Evolutionary conservation across 2,329 filamentous ascomycete genomes (phyloP).

Genomic region (Didymella arachidicola): DNA sequence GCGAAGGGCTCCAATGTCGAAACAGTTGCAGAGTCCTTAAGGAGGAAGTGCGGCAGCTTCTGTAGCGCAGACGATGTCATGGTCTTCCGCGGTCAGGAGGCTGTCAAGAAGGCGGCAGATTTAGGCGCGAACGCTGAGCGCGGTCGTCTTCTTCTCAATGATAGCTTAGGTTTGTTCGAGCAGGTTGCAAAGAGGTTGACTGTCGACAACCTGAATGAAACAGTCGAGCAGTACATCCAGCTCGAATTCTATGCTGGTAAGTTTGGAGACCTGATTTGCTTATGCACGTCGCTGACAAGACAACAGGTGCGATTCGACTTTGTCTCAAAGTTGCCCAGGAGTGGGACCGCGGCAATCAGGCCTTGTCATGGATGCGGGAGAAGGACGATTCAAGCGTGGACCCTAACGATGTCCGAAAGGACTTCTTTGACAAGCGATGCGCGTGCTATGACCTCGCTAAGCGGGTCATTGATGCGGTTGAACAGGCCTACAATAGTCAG

Average conservation of each 20-base stretch:
- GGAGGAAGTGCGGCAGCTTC: conserved; percentile 93
- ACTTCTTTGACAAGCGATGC: conserved; percentile 74
- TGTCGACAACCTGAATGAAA: conserved; percentile 78
- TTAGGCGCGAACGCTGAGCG: conserved; percentile 76
- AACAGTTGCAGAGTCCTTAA: conserved; percentile 92
- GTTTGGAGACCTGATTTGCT: neutral
- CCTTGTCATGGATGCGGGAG: conserved; percentile 86
- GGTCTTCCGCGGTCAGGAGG: conserved; percentile 97
- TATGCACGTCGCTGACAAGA: neutral
- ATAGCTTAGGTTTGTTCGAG: conserved; percentile 87
- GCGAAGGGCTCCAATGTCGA: conserved; percentile 97
- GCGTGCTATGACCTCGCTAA: conserved; percentile 89
- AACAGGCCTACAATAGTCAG: conserved; percentile 71
- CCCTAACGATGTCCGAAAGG: conserved; percentile 69
- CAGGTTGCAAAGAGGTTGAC: conserved; percentile 85
- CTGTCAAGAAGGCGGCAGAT: conserved; percentile 86
- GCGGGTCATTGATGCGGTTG: conserved; percentile 78
- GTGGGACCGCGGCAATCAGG: conserved; percentile 85
- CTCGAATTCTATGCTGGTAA: conserved; percentile 85
- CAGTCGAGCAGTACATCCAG: conserved; percentile 78
- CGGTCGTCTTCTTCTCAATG: conserved; percentile 81
- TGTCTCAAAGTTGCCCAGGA: conserved; percentile 83
- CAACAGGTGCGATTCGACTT: conserved; percentile 77
- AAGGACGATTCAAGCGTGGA: conserved; percentile 76
- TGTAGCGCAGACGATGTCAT: conserved; percentile 97